Evolutionary conservation across 2,329 filamentous ascomycete species (phyloP).

Genomic region (Ilyonectria robusta): DNA sequence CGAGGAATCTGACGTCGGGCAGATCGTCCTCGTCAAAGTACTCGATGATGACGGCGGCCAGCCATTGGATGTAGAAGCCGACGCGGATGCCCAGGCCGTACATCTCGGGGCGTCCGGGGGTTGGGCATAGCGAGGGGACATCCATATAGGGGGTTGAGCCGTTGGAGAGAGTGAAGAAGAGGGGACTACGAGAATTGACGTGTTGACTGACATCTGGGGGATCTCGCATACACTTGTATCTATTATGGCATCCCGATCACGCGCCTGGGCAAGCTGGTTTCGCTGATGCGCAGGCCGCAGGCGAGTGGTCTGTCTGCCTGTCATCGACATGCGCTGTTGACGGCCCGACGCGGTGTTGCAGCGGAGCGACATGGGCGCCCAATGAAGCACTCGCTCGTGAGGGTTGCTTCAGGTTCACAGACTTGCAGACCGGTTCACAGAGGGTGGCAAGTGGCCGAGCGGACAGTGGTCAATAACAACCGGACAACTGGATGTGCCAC

Average conservation of each 20-base stretch:
- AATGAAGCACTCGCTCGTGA: slow-evolving; percentile 22
- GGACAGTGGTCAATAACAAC: too few relatives aligned
- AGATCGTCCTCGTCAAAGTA: slow-evolving; percentile 49
- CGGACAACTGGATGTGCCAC: background rate
- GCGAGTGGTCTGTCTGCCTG: slow-evolving; percentile 6
- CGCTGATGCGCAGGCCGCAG: too few relatives aligned
- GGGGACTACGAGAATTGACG: background rate
- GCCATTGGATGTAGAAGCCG: slow-evolving; percentile 56
- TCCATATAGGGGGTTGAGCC: background rate
- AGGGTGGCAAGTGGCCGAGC: background rate
- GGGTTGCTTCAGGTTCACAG: slow-evolving; percentile 17
- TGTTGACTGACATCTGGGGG: slow-evolving; percentile 16
- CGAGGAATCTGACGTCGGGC: slow-evolving; percentile 49
- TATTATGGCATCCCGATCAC: background rate
- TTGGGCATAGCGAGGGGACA: slow-evolving; percentile 40
- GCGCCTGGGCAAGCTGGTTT: background rate
- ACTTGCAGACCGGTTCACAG: background rate
- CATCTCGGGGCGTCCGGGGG: slow-evolving; percentile 48
- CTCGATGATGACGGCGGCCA: slow-evolving; percentile 50
- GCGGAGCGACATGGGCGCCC: slow-evolving; percentile 7
- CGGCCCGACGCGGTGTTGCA: slow-evolving; percentile 26
- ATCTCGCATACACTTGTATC: slow-evolving; percentile 43
- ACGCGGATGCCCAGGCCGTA: slow-evolving; percentile 55
- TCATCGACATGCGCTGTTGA: slow-evolving; percentile 19
- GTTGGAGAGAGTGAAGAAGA: background rate